Percentiles rank a stretch among this genome's conserved stretches.
phyloP scores from a whole-genome alignment of 257 asterid species.

The Capsicum rhomboideum region DNA sequence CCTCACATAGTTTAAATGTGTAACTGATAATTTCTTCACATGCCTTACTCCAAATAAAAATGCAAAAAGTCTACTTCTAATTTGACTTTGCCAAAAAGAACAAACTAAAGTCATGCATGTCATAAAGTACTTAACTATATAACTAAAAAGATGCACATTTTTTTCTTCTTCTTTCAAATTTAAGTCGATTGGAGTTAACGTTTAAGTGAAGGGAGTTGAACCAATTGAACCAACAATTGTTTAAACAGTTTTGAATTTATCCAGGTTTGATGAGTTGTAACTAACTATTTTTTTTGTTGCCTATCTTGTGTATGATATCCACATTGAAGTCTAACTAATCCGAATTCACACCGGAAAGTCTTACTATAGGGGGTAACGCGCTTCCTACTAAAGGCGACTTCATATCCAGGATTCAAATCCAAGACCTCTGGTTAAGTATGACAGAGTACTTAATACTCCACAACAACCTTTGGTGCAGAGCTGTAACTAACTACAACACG shows the following conservation, averaged over 20 bases:
- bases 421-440: too few relatives aligned
- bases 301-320: too few relatives aligned
- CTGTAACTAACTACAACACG: conserved; percentile 7
- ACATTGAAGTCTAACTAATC: too few relatives aligned
- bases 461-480: too few relatives aligned
- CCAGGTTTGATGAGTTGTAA: conserved; percentile 30
- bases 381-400: too few relatives aligned
- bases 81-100: background rate
- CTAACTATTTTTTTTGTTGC: too few relatives aligned
- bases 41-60: background rate
- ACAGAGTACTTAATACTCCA: too few relatives aligned
- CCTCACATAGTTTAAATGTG: too few relatives aligned
- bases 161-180: background rate
- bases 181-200: background rate
- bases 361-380: too few relatives aligned
- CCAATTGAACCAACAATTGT: background rate
- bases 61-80: background rate
- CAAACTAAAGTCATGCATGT: background rate
- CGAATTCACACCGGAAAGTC: too few relatives aligned
- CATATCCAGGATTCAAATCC: too few relatives aligned
- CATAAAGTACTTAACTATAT: background rate
- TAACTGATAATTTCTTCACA: too few relatives aligned
- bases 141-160: background rate
- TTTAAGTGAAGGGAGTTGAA: background rate
- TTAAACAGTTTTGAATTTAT: background rate